Evolutionary conservation across 2,329 filamentous ascomycete species (phyloP).

Genomic region (Aspergillus caelatus): DNA sequence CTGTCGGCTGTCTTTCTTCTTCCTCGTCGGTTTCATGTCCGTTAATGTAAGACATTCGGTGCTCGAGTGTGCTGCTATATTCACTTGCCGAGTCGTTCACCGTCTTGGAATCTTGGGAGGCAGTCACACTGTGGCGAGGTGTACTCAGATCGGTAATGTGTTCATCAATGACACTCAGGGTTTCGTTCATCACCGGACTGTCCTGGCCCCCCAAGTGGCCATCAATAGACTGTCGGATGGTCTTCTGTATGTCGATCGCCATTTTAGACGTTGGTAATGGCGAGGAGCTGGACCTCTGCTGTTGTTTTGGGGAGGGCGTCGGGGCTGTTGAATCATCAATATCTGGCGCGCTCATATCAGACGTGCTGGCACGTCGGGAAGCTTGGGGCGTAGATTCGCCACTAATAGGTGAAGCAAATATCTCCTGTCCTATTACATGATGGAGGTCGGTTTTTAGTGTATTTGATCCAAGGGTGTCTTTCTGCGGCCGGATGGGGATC

Average conservation of each 20-base stretch:
- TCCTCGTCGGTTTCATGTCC: conserved; percentile 96
- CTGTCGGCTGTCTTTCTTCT: conserved; percentile 70
- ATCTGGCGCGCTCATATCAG: conserved; percentile 29
- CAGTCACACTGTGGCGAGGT: conserved; percentile 55
- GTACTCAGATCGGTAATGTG: conserved; percentile 86
- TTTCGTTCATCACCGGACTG: conserved; percentile 88
- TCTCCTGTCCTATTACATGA: conserved; percentile 18
- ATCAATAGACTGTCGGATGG: conserved; percentile 50
- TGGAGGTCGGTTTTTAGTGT: conserved; percentile 15
- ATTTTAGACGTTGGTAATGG: conserved; percentile 39
- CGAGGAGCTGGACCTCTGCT: conserved; percentile 39
- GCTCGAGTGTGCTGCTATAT: conserved; percentile 78
- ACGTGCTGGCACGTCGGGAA: conserved; percentile 41
- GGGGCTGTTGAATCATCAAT: conserved; percentile 22
- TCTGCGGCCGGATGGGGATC: conserved; percentile 25
- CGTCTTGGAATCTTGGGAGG: conserved; percentile 54
- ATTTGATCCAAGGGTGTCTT: conserved; percentile 18
- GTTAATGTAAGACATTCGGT: conserved; percentile 85
- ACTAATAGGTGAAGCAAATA: conserved; percentile 31
- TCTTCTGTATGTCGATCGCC: conserved; percentile 44
- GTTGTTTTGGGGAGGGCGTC: conserved; percentile 26
- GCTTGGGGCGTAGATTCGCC: conserved; percentile 44
- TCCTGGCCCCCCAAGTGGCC: conserved; percentile 57
- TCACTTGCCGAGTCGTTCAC: conserved; percentile 83
- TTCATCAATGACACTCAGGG: conserved; percentile 92